phyloP scores from a whole-genome alignment of 2,329 filamentous ascomycete species.

The Aspergillus ruber region DNA sequence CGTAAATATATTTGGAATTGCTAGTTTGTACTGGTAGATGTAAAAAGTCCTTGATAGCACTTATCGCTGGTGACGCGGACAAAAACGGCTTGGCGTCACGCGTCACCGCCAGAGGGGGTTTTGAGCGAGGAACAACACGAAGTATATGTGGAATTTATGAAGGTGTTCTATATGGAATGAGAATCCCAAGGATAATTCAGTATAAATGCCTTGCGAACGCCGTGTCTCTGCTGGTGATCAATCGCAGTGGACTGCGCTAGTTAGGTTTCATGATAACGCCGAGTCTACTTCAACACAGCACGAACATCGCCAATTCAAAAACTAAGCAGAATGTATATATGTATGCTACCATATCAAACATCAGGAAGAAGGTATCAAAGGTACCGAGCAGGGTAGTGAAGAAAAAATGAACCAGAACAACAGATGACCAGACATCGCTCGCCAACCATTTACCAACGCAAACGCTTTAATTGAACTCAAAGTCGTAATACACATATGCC shows the following conservation, averaged over 20 bases:
- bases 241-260: too few species aligned
- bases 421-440: background rate
- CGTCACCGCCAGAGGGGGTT: background rate
- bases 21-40: background rate
- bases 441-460: background rate
- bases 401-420: too few species aligned
- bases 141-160: background rate
- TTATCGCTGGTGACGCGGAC: background rate
- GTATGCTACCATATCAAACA: background rate
- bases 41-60: background rate
- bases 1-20: background rate
- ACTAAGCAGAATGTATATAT: background rate
- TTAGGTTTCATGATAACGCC: too few species aligned
- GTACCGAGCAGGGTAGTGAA: background rate
- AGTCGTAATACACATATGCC: slow-evolving; percentile 94
- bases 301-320: too few species aligned
- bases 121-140: background rate
- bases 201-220: too few species aligned
- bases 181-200: too few species aligned
- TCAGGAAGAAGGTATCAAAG: background rate
- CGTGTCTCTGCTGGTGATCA: too few species aligned
- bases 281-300: too few species aligned
- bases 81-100: slow-evolving; percentile 1
- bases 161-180: background rate
- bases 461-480: slow-evolving; percentile 59